These are phyloP conservation scores for Chenopodium formosanum DNA, from an alignment of 148 eudicot genomes.

Conservation along the genomic window DNA sequence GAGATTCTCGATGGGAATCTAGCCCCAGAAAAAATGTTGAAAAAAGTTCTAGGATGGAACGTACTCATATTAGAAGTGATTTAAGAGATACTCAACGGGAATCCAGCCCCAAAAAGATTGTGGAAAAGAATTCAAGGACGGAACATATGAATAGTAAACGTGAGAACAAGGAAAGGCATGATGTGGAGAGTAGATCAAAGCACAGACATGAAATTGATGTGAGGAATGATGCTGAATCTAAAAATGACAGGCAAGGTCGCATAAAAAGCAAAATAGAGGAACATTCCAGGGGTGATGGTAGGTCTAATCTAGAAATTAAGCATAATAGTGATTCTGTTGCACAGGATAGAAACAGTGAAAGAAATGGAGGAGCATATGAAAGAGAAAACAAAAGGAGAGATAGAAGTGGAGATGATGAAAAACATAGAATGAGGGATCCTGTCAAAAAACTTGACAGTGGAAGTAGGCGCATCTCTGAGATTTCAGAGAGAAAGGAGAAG, in stretches of 20 bases:
- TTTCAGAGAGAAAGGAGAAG: slow-evolving; percentile 46
- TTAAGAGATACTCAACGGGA: slow-evolving; percentile 35
- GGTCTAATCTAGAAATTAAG: slow-evolving; percentile 42
- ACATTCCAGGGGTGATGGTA: slow-evolving; percentile 35
- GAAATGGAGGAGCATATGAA: slow-evolving; percentile 41
- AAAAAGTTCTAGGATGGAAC: slow-evolving; percentile 32
- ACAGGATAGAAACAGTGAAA: slow-evolving; percentile 31
- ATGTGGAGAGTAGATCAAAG: slow-evolving; percentile 38
- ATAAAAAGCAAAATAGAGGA: slow-evolving; percentile 42
- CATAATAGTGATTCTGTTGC: slow-evolving; percentile 34
- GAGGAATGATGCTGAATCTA: slow-evolving; percentile 18
- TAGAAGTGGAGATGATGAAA: slow-evolving; percentile 51
- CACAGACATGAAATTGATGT: slow-evolving; percentile 26
- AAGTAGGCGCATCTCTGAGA: slow-evolving; percentile 37
- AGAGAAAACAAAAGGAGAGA: slow-evolving; percentile 53
- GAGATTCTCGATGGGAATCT: slow-evolving; percentile 22
- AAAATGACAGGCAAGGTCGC: slow-evolving; percentile 38
- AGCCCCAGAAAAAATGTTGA: slow-evolving; percentile 41
- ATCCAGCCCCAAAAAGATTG: slow-evolving; percentile 41
- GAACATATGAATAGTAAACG: slow-evolving; percentile 37
- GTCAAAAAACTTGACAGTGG: slow-evolving; percentile 54
- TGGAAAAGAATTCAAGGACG: slow-evolving; percentile 31
- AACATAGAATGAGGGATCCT: slow-evolving; percentile 36
- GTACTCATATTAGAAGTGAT: slow-evolving; percentile 31
- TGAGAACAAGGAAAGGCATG: slow-evolving; percentile 37